Evolutionary conservation across 768 basidiomycete species (phyloP), one percentile per base, ranked within the genome.

Genomic region (Suillus discolor): DNA sequence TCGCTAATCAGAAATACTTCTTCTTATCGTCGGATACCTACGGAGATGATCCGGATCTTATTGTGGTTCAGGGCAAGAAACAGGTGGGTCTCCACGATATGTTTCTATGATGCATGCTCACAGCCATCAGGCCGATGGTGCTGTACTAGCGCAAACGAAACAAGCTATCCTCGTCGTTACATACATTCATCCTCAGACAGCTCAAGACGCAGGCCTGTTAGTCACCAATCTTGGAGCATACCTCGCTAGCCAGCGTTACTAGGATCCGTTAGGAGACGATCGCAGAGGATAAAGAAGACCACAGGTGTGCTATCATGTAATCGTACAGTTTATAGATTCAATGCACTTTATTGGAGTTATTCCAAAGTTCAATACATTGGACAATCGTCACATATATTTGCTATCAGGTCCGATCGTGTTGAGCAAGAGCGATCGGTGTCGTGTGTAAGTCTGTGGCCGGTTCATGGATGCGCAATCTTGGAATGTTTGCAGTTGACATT

Each of bases 151-250:
- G 57, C 92, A 91, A 82, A 96, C 94, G 20, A 90, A 84, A 67
- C 90, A 92, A 72, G 94, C 93, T n/a, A 80, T 97, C 64, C 81
- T 98, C 62, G 88, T 97, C 25, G 86, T 87, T 6, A 89, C 89
- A 73, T 98, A 97, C 77, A 66, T 66, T 0, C 79, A 82, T 6
- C 93, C 93, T 0, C 72, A 75, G 47, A 90, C 91, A 73, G 89
- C 87, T 2, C 70, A 79, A 18, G 95, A 96, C 74, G 81, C 85
- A 20, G 90, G 87, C 25, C 72, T 83, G 18, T 68, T 92, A 44
- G 91, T 91, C 47, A 88, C 91, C 76, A 73, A 71, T 6, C 79
- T 96, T 28, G 94, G 88, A 41, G 91, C 95, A 77, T 94, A 96
- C 77, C 83, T 97, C 73, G 90, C 85, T 70, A 66, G 73, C 55